phyloP scores from a whole-genome alignment of 2,329 filamentous ascomycete genomes.

The Cladorrhinum sp. region DNA sequence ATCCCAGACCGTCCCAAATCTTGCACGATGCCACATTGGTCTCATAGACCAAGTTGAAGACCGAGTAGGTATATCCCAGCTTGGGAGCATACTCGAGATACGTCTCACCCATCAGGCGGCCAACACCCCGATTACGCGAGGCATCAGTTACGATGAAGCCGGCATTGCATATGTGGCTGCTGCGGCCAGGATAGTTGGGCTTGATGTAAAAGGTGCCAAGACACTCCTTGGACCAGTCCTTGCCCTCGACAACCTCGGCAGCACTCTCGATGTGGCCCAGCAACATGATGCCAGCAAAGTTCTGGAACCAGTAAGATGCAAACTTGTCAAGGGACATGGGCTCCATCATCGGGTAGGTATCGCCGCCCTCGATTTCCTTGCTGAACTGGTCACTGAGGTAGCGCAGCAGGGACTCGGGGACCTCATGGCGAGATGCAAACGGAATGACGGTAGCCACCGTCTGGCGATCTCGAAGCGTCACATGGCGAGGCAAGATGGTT shows the following conservation, averaged over 20 bases:
- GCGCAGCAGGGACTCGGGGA: constrained; percentile 70
- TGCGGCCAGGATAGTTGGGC: constrained; percentile 87
- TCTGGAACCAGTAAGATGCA: constrained; percentile 83
- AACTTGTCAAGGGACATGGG: constrained; percentile 72
- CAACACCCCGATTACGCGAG: constrained; percentile 70
- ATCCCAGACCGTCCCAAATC: constrained; percentile 89
- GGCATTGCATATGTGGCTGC: constrained; percentile 87
- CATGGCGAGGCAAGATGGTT: constrained; percentile 69
- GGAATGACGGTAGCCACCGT: constrained; percentile 82
- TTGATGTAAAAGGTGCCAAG: constrained; percentile 92
- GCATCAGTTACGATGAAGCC: constrained; percentile 74
- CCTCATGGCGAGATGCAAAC: constrained; percentile 71
- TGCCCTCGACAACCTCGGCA: constrained; percentile 55
- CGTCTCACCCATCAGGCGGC: constrained; percentile 71
- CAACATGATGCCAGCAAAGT: constrained; percentile 85
- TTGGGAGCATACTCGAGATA: constrained; percentile 76
- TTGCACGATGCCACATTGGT: constrained; percentile 86
- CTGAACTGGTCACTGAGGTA: constrained; percentile 84
- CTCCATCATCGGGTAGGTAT: constrained; percentile 87
- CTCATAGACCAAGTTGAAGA: constrained; percentile 94
- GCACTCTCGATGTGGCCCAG: constrained; percentile 68
- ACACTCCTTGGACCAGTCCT: constrained; percentile 77
- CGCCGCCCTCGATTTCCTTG: constrained; percentile 86
- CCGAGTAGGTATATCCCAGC: constrained; percentile 85
- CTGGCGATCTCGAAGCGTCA: constrained; percentile 78